Base-by-base conservation (phyloP, 2,329 filamentous ascomycete genomes). In the Blastomyces silverae region DNA sequence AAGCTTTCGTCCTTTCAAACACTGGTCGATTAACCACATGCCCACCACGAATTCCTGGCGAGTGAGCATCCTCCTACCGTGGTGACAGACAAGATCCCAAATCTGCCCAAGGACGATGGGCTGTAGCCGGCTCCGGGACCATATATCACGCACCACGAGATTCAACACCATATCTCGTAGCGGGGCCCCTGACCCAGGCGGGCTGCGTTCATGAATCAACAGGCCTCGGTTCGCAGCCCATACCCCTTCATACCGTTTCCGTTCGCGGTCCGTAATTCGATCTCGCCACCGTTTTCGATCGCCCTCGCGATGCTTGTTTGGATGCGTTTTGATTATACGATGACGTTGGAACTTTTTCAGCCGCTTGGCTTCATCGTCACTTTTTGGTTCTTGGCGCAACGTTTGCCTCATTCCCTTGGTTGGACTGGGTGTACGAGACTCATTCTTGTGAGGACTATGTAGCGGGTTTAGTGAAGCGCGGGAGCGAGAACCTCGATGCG, bases 1-100 rank as follows among this genome's bases (percentile, higher is more conserved):
- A 50, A 81, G 71, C 67, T 81, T 82, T 56, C 77, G 76, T 5
- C 80, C 80, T 67, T 78, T 79, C 56, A 82, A 67, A 65, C 75
- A 73, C 70, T 81, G 79, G 69, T 82, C 80, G 63, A 82, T 80
- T 64, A 82, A 70, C 80, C 80, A 82, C 72, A 81, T 76, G 31
- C 80, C 80, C 52, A 82, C 79, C 60, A 82, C 78, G 64, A 82
- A 82, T 70, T 81, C 79, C 61, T 81, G 79, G 64, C 75, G 72
- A 22, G 72, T 74, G 37, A 81, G 67, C 60, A 78, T 71, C 13
- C 76, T 76, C 15, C 77, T 76, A 39, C 74, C 72, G 3, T 69
- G 73, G 17, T 72, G 71, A 66, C 77, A 74, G 22, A 82, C 80
- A 2, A 82, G 73, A 64, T 80, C 71, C 79, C 79, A 82, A 55